Evolutionary conservation across 495 filamentous ascomycete species (phyloP), one percentile per base, ranked within the genome.

Genomic region (Trichoderma erinaceum): DNA sequence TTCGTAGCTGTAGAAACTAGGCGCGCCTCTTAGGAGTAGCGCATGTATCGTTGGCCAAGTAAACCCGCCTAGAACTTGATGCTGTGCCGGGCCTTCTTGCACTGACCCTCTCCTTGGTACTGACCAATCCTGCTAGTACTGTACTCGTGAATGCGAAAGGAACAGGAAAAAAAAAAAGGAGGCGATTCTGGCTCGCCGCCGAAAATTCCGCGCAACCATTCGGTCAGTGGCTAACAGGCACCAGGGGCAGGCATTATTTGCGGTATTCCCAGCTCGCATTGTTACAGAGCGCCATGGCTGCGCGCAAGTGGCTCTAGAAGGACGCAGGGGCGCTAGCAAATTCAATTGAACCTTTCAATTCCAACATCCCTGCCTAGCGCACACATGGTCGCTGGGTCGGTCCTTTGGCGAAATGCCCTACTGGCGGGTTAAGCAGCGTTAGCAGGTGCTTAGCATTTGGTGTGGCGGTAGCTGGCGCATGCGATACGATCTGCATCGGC

Each of bases 341-440:
- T 61, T 61, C 56, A 61, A 61, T 61, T 61, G 56, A 56, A 16
- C 50, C 16, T 46, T 46, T 46, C 43, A 15, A 46, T 15, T 46
- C 18, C 13, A 46, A 5, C 13, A 56, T 25, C 50, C 50, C 56
- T 61, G 56, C 27, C 27, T 61, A 32, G 56, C 56, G 11, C 29
- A 21, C 56, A 32, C 56, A 29, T 61, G 56, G 56, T 32, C n/a
- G 23, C 56, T 32, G 11, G 12, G 56, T 13, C 56, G 56, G 25
- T 48, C 44, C n/a, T 48, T 48, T 16, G n/a, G n/a, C 44, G 44
- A 48, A 48, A 48, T 48, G 13, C 44, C 35, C 35, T 38, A 38
- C 35, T 21, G 48, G 5, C n/a, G 48, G 27, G 23, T 25, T 25
- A 4, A 61, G 56, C 25, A 13, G 16, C 12, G 25, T 25, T 61